Percentiles rank a stretch among this genome's conserved stretches.
Conservation (phyloP, 805 yeast species). For the Saccharomycopsis vini region DNA sequence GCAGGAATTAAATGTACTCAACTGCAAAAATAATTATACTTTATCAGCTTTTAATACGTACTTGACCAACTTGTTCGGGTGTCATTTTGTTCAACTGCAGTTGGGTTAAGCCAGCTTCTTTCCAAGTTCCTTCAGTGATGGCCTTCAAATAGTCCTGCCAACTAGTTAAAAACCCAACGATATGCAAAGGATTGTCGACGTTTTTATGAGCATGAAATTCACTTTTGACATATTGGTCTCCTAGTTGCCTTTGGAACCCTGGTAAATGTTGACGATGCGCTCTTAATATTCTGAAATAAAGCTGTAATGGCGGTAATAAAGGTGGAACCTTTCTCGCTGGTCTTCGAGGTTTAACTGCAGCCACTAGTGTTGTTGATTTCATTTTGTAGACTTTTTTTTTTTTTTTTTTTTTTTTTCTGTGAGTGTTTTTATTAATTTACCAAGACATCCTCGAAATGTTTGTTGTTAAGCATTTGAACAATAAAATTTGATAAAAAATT, state of each 20-base stretch:
- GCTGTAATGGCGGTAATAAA: conserved; percentile 69
- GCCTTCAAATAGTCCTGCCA: conserved; percentile 82
- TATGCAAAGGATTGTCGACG: conserved; percentile 84
- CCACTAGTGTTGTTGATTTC: conserved; percentile 11
- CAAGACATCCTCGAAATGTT: no score
- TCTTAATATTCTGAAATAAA: conserved; percentile 73
- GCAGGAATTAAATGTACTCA: neutral
- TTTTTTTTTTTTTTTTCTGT: no score
- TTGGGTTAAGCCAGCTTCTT: conserved; percentile 50
- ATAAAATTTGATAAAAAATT: no score
- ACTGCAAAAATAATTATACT: neutral
- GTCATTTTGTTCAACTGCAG: conserved; percentile 71
- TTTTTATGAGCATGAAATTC: conserved; percentile 81
- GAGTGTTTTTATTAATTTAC: no score
- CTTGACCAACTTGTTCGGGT: conserved; percentile 82
- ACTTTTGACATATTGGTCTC: conserved; percentile 80
- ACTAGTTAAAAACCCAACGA: conserved; percentile 84
- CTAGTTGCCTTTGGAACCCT: conserved; percentile 60
- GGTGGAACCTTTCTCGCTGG: conserved; percentile 30
- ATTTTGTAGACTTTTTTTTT: no score
- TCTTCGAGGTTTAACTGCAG: conserved; percentile 16
- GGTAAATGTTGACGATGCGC: conserved; percentile 67
- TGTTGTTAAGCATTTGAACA: no score
- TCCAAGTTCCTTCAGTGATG: conserved; percentile 58
- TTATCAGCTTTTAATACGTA: conserved; percentile 21